A percentile compares a stretch with the other conserved stretches of the same genome.
Conservation (phyloP, 2,329 filamentous ascomycete genomes). For the Aspergillus neoniger region DNA sequence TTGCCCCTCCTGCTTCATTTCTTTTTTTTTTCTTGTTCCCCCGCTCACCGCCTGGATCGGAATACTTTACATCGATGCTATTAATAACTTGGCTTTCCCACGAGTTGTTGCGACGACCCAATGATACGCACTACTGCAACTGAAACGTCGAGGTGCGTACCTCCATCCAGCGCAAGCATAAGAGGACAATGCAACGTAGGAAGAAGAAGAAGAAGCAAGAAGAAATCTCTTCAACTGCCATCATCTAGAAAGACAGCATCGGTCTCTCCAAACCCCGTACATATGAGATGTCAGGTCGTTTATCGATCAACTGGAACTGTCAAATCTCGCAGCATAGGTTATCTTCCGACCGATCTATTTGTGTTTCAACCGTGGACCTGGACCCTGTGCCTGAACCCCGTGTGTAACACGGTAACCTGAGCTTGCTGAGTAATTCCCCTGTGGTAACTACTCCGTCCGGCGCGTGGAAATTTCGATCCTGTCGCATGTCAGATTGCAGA, state of each 20-base stretch:
- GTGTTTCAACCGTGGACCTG: conserved; percentile 4
- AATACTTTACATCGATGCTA: not conserved
- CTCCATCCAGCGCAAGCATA: not conserved
- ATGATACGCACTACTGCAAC: not conserved
- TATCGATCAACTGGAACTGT: conserved; percentile 1
- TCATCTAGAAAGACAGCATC: not conserved
- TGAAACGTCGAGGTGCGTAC: not conserved
- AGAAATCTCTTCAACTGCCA: not conserved
- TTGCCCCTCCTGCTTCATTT: not conserved
- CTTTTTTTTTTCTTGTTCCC: not conserved
- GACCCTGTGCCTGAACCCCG: not conserved
- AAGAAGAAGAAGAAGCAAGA: not conserved
- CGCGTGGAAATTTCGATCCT: not conserved
- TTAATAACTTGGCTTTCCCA: not conserved
- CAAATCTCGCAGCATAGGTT: not conserved
- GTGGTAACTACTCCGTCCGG: not conserved
- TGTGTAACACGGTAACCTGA: not conserved
- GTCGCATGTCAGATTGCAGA: not conserved
- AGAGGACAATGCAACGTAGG: not conserved
- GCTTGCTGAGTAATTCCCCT: not conserved
- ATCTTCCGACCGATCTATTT: conserved; percentile 1
- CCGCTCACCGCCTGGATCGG: not conserved
- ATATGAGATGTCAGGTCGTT: conserved; percentile 3
- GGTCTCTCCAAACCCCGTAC: not conserved
- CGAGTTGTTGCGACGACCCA: not conserved